Base-by-base conservation (phyloP, 148 eudicot genomes). In the Silene latifolia region DNA sequence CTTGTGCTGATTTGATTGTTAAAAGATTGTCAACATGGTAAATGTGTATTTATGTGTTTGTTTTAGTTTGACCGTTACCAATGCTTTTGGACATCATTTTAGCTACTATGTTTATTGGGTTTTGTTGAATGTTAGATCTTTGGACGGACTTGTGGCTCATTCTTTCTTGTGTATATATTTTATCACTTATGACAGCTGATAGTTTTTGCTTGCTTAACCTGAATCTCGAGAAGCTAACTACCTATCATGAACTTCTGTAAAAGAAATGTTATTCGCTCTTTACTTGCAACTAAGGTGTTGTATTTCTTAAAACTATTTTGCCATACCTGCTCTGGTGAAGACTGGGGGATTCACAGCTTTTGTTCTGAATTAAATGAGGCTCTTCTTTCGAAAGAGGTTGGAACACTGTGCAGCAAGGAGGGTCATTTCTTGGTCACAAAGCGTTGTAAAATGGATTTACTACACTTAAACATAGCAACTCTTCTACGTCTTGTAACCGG, bases 191-290 rank as follows among this genome's bases (percentile, higher is more conserved):
- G 66, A 24, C 39, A 25, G 24, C 35, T 24, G 35, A 39, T 8
- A 9, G 11, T 32, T 24, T 63, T 32, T 32, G 35, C 35, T 32
- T 24, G 32, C 66, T 63, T 63, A 23, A 24, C 24, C 2, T 63
- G 35, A 63, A 63, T 63, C 66, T 63, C 19, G 17, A 24, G 66
- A 63, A 25, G 66, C 66, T 63, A 63, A 63, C 15, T 21, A 24
- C 35, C 32, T 62, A 24, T 11, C 7, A 25, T 24, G 39, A 63
- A 12, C 8, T 39, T 39, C 8, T 39, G 8, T 8, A 39, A 39
- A 39, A 6, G 44, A 39, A 39, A 39, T 39, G 44, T 39, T 39
- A 39, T 39, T 8, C 9, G 44, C 44, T 39, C 3, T 39, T 39
- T 39, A 39, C 44, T 39, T 39, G 44, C 44, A 39, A 39, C 44